Conservation (phyloP, 495 filamentous ascomycete genomes). For the Talaromyces borbonicus region DNA sequence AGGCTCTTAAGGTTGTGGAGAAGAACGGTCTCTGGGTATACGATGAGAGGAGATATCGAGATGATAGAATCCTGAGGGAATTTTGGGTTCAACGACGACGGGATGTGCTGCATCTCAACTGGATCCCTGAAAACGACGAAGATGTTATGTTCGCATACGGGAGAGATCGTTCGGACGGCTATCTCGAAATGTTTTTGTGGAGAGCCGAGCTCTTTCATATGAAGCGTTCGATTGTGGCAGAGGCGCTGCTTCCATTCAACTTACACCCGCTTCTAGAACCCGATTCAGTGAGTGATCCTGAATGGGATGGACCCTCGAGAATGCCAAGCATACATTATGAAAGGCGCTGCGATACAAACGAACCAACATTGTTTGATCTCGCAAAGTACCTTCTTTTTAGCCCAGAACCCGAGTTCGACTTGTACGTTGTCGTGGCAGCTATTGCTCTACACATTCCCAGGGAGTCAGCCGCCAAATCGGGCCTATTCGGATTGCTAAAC, state of each 20-base stretch:
- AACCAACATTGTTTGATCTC: neutral
- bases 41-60: neutral
- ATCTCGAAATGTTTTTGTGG: neutral
- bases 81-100: neutral
- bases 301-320: neutral
- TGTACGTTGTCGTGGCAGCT: neutral
- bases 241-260: neutral
- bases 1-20: neutral
- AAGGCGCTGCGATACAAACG: neutral
- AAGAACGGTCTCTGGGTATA: neutral
- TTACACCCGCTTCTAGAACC: neutral
- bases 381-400: neutral
- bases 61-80: neutral
- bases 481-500: neutral
- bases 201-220: neutral
- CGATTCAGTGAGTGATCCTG: neutral
- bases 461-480: neutral
- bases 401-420: neutral
- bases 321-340: neutral
- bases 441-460: neutral
- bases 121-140: neutral
- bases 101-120: conserved; percentile 2
- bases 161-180: neutral
- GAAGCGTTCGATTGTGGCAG: neutral
- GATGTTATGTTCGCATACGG: neutral